Evolutionary conservation across 176 grass and related monocot genomes (phyloP).

Genomic region (bread wheat (Triticum aestivum)): IWGSC_CS_RefSeq_v2.1 NC_057799.1:198640728-198641227

Average conservation of each 20-base stretch:
- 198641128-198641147: constrained; percentile 24
- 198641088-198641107: not conserved
- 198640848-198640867: constrained; percentile 94
- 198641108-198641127: constrained; percentile 25
- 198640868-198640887: constrained; percentile 64
- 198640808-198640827: constrained; percentile 89
- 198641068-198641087: constrained; percentile 17
- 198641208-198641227: constrained; percentile 48
- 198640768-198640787: constrained; percentile 86
- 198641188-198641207: constrained; percentile 43
- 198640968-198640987: not conserved
- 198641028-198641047: constrained; percentile 23
- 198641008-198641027: constrained; percentile 20
- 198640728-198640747: constrained; percentile 67
- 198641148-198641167: constrained; percentile 15
- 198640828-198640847: constrained; percentile 68
- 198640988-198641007: constrained; percentile 2
- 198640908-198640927: constrained; percentile 80
- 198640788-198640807: constrained; percentile 69
- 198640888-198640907: constrained; percentile 81
- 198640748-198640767: constrained; percentile 73
- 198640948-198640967: constrained; percentile 42
- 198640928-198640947: constrained; percentile 54
- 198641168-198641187: constrained; percentile 28
- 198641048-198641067: constrained; percentile 17